Percentiles rank a stretch among this genome's conserved stretches.
Conservation (phyloP, 2,329 filamentous ascomycete species). For the Volutella citrinella region DNA sequence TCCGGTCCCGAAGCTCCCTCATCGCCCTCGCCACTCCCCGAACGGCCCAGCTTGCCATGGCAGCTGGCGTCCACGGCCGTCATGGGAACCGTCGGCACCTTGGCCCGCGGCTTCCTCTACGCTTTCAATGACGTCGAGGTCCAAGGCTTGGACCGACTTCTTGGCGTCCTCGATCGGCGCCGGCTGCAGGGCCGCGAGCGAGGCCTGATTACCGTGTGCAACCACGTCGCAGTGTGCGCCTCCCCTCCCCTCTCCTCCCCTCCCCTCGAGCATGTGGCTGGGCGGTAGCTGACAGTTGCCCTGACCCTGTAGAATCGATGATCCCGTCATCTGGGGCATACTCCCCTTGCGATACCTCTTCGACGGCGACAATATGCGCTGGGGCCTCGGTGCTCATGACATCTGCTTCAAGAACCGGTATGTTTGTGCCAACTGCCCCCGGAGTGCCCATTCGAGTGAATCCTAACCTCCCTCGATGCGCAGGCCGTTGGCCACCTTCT, state of each 20-base stretch:
- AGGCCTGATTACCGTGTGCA: conserved; percentile 73
- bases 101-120: conserved; percentile 74
- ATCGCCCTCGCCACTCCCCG: too few relatives aligned
- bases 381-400: conserved; percentile 89
- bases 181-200: conserved; percentile 62
- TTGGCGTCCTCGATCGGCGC: conserved; percentile 72
- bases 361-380: conserved; percentile 73
- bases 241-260: neutral
- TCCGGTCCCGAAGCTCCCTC: conserved; percentile 22
- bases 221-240: conserved; percentile 40
- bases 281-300: conserved; percentile 6
- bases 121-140: conserved; percentile 73
- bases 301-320: conserved; percentile 68
- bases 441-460: neutral
- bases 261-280: neutral
- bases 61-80: conserved; percentile 69
- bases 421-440: too few relatives aligned
- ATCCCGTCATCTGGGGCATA: conserved; percentile 90
- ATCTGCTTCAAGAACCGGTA: conserved; percentile 90
- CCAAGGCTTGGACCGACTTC: conserved; percentile 71
- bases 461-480: conserved; percentile 3
- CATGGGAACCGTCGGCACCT: conserved; percentile 68
- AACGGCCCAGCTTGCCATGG: conserved; percentile 63
- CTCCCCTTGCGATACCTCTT: conserved; percentile 73
- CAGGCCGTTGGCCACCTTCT: conserved; percentile 73